A percentile compares a stretch with the other conserved stretches of the same genome.
phyloP scores from a whole-genome alignment of 345 rosid species.

The Corchorus capsularis region DNA sequence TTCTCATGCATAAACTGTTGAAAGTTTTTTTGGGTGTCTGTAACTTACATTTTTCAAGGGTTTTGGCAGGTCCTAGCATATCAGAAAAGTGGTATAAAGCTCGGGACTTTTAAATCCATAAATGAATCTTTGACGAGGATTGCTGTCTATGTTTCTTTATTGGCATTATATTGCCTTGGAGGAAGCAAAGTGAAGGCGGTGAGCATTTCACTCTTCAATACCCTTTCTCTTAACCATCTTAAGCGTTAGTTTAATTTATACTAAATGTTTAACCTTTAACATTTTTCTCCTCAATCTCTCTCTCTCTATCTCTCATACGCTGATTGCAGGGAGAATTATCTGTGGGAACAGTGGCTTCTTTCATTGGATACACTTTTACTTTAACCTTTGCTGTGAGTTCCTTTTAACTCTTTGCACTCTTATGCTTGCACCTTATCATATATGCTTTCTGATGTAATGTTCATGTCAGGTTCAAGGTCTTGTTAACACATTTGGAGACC shows the following conservation, averaged over 20 bases:
- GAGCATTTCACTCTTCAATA: conserved; percentile 40
- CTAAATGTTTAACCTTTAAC: too few species aligned
- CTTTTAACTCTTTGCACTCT: conserved; percentile 20
- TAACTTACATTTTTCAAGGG: conserved; percentile 28
- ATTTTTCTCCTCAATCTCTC: not conserved
- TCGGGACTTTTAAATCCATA: conserved; percentile 86
- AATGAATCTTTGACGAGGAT: conserved; percentile 90
- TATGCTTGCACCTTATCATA: conserved; percentile 11
- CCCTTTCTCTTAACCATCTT: conserved; percentile 12
- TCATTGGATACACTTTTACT: conserved; percentile 94
- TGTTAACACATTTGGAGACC: conserved; percentile 94
- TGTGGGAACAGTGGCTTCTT: conserved; percentile 89
- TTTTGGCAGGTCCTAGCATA: conserved; percentile 75
- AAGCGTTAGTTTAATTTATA: not conserved
- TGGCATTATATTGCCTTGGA: conserved; percentile 89
- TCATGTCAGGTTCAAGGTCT: conserved; percentile 85
- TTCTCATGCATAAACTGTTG: not conserved
- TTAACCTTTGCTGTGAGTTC: conserved; percentile 87
- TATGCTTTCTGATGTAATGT: conserved; percentile 20
- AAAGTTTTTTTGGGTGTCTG: conserved; percentile 17
- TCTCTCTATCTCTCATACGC: conserved; percentile 1
- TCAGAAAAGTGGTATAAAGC: conserved; percentile 86
- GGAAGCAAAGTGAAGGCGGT: conserved; percentile 98
- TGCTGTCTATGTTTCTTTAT: conserved; percentile 83
- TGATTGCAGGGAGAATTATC: conserved; percentile 82